Evolutionary conservation across 2,329 filamentous ascomycete genomes (phyloP).

Genomic region (Beauveria sp.): DNA sequence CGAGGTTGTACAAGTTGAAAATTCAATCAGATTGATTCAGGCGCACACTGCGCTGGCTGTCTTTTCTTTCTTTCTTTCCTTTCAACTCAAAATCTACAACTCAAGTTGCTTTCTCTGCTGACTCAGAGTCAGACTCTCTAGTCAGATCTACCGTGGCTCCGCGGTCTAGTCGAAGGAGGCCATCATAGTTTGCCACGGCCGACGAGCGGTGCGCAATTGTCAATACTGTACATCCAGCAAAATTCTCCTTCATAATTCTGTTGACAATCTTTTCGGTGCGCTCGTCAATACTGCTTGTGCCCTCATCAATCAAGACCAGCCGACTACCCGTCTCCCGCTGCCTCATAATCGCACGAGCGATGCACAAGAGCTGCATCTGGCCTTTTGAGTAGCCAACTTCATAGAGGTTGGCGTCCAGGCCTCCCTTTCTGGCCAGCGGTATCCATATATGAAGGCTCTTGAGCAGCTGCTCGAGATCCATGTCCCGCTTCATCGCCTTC

Average conservation of each 20-base stretch:
- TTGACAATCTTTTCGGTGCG: neutral
- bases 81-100: too few species aligned
- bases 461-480: neutral
- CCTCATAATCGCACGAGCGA: neutral
- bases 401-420: neutral
- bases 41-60: too few species aligned
- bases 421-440: neutral
- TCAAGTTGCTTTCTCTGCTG: too few species aligned
- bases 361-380: neutral
- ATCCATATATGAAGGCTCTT: neutral
- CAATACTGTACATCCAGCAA: neutral
- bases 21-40: too few species aligned
- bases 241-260: neutral
- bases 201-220: neutral
- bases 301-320: too few species aligned
- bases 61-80: too few species aligned
- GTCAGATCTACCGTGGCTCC: too few species aligned
- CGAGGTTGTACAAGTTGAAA: too few species aligned
- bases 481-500: neutral
- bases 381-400: neutral
- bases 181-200: too few species aligned
- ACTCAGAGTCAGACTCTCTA: too few species aligned
- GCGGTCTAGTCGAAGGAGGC: too few species aligned
- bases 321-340: neutral
- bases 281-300: neutral